Evolutionary conservation across 441 rosid species (phyloP), one percentile per base, ranked within the genome.

Genomic region (Corymbia citriodora): DNA sequence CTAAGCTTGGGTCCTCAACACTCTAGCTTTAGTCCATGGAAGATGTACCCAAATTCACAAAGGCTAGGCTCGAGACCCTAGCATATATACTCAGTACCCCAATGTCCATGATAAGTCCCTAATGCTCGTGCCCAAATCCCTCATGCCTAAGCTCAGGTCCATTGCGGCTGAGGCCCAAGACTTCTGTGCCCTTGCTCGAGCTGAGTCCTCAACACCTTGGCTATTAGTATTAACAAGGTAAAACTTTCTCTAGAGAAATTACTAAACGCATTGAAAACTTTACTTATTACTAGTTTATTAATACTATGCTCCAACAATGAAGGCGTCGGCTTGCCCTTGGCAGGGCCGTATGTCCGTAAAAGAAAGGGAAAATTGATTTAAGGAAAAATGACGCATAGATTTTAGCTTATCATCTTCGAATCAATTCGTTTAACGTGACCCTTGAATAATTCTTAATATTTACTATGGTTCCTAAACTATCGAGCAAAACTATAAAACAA

Each of bases 1-100:
- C n/a, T 3, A 10, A 0, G 7, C n/a, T 59, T 1, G 0, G 3
- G 1, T 59, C 14, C 14, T 59, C 7, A 0, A 59, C 2, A 3
- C 14, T 59, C 3, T 0, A 25, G 14, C 65, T 29, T 59, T 0
- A 3, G 1, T 23, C 63, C 63, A 57, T 23, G 1, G 29, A 25
- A 25, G n/a, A 59, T 1, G 0, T 0, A 59, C 7, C n/a, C 65
- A 25, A 59, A 7, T 59, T n/a, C n/a, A 59, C 25, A 0, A 3
- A 59, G n/a, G 65, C 65, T 7, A 10, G 25, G 14, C n/a, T 59
- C 6, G 5, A 40, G 6, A 40, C 45, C 45, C 45, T 40, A 40
- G 1, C 45, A 5, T 40, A 1, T 5, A 40, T 40, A 6, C 45
- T 40, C 45, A 5, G 13, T 7, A 59, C n/a, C 65, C 65, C 23